A percentile compares a stretch with the other conserved stretches of the same genome.
Evolutionary conservation across 768 basidiomycete genomes (phyloP).

Genomic region (Exsudoporus frostii): DNA sequence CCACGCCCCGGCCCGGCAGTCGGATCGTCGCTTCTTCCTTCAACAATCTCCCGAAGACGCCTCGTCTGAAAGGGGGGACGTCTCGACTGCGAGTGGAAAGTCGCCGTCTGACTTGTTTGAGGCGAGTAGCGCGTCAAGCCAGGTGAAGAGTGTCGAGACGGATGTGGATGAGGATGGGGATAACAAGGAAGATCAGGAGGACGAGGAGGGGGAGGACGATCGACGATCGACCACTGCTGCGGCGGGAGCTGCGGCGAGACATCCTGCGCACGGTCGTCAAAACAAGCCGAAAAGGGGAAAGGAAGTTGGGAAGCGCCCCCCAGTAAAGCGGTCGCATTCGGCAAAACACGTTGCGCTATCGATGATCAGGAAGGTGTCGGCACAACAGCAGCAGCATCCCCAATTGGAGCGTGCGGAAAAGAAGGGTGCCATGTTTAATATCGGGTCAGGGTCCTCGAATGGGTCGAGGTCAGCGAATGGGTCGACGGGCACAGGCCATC

Average conservation of each 20-base stretch:
- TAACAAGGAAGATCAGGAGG: slow-evolving; percentile 13
- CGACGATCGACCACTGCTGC: slow-evolving; percentile 18
- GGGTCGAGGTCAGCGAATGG: slow-evolving; percentile 34
- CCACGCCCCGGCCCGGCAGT: slow-evolving; percentile 22
- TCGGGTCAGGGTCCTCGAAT: slow-evolving; percentile 59
- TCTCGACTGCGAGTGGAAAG: slow-evolving; percentile 33
- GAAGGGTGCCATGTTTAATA: slow-evolving; percentile 45
- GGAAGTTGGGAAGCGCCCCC: slow-evolving; percentile 29
- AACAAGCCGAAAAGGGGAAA: slow-evolving; percentile 33
- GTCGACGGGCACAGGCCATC: slow-evolving; percentile 16
- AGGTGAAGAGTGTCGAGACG: slow-evolving; percentile 21
- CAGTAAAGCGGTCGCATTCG: slow-evolving; percentile 28
- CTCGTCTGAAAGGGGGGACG: slow-evolving; percentile 36
- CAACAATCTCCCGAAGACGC: slow-evolving; percentile 40
- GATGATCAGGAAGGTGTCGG: slow-evolving; percentile 27
- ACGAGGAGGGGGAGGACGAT: slow-evolving; percentile 19
- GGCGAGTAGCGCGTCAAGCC: slow-evolving; percentile 37
- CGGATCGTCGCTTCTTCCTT: slow-evolving; percentile 45
- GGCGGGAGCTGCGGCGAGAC: slow-evolving; percentile 5
- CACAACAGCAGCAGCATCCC: slow-evolving; percentile 21
- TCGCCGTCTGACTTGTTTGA: slow-evolving; percentile 33
- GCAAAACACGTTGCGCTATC: slow-evolving; percentile 28
- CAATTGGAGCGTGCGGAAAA: slow-evolving; percentile 19
- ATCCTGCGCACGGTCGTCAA: slow-evolving; percentile 15
- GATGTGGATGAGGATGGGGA: slow-evolving; percentile 18